Conservation (phyloP, 441 rosid species). For the Theobroma grandiflorum region DNA sequence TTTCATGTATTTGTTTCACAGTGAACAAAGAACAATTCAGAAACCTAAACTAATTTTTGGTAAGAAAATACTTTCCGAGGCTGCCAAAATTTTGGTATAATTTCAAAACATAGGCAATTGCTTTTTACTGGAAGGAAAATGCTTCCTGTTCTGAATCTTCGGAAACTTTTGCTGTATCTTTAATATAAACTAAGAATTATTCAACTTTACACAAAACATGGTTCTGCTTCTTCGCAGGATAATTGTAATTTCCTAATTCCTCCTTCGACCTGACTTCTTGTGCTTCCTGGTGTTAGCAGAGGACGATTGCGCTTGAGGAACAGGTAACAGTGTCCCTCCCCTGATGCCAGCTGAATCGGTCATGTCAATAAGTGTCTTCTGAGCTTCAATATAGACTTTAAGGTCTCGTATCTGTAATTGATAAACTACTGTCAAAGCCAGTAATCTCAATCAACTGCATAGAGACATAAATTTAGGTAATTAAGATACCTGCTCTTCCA, state of each 20-base stretch:
- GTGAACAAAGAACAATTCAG: too few species aligned
- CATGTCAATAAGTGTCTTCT: slow-evolving; percentile 67
- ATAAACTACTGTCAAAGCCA: slow-evolving; percentile 20
- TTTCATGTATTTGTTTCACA: too few species aligned
- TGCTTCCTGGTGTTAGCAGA: slow-evolving; percentile 48
- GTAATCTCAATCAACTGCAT: slow-evolving; percentile 19
- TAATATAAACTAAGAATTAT: background rate
- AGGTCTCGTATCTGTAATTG: slow-evolving; percentile 76
- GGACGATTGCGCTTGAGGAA: slow-evolving; percentile 63
- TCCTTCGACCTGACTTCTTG: slow-evolving; percentile 56
- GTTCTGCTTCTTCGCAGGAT: background rate
- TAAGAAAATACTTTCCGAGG: background rate
- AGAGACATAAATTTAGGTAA: background rate
- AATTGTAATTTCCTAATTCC: slow-evolving; percentile 40
- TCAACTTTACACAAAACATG: background rate
- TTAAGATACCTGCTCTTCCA: slow-evolving; percentile 79
- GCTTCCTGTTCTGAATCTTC: background rate
- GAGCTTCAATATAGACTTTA: slow-evolving; percentile 76
- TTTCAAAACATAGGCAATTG: background rate
- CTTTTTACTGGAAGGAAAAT: background rate
- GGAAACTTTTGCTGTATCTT: slow-evolving; percentile 6
- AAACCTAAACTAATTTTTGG: too few species aligned
- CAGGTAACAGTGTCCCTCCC: slow-evolving; percentile 75
- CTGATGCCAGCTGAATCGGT: slow-evolving; percentile 60
- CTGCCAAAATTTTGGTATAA: background rate